Evolutionary conservation across 352 stramenopile genomes (phyloP).

Genomic region (Globisporangium heterothallicum): DNA sequence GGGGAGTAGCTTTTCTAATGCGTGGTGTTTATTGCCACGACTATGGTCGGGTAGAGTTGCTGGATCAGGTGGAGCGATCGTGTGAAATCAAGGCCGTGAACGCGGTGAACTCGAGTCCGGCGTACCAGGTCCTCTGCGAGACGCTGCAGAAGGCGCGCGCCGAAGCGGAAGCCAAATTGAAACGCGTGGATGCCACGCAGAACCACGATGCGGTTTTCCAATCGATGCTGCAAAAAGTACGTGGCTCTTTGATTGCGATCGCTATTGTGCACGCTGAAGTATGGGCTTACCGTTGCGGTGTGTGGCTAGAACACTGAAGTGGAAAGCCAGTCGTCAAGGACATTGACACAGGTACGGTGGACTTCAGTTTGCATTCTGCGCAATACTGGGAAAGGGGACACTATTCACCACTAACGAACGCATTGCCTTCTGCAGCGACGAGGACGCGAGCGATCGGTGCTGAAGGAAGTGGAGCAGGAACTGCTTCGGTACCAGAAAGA

Average conservation of each 20-base stretch:
- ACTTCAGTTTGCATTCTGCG: background rate
- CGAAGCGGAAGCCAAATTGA: slow-evolving; percentile 45
- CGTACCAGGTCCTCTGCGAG: slow-evolving; percentile 55
- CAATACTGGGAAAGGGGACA: background rate
- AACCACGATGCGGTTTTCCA: slow-evolving; percentile 12
- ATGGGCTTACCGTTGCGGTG: no score
- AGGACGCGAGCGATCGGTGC: slow-evolving; percentile 25
- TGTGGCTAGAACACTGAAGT: slow-evolving; percentile 18
- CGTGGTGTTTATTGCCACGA: no score
- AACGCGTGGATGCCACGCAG: slow-evolving; percentile 15
- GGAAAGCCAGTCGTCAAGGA: slow-evolving; percentile 25
- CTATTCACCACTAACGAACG: no score
- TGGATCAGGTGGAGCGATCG: slow-evolving; percentile 51
- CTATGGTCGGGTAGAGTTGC: slow-evolving; percentile 51
- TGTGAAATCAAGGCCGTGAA: slow-evolving; percentile 58
- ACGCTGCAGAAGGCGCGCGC: slow-evolving; percentile 51
- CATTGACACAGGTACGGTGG: slow-evolving; percentile 33
- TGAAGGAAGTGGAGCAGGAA: slow-evolving; percentile 45
- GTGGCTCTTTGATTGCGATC: background rate
- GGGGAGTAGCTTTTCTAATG: background rate
- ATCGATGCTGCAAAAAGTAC: slow-evolving; percentile 24
- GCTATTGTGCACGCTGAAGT: no score
- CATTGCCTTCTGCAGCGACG: slow-evolving; percentile 20
- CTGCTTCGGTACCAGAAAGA: slow-evolving; percentile 40
- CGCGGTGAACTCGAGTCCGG: slow-evolving; percentile 42